Evolutionary conservation across 1,284 basidiomycete species (phyloP), one percentile per base, ranked within the genome.

Genomic region (Fomitopsis schrenkii): DNA sequence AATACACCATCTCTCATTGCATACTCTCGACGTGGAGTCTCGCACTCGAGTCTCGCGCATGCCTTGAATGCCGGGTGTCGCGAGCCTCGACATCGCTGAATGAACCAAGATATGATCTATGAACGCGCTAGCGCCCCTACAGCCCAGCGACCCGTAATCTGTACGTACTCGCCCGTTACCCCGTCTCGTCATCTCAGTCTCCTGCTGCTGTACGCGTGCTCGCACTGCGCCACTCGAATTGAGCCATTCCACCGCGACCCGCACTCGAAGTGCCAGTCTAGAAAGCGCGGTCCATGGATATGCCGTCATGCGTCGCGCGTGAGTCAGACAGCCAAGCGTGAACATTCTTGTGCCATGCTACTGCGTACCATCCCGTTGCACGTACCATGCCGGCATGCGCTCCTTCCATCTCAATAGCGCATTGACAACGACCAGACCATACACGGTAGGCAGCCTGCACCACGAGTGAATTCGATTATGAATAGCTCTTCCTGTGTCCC

Each of bases 151-250:
- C 48, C 45, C 48, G 52, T 54, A 54, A 54, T 54, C 35, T 40
- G 52, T 54, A 54, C 52, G 52, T 54, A 54, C 36, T 54, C 52
- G 52, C 52, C 52, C 52, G 52, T 54, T 54, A 54, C 52, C 52
- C 52, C 52, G 52, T 54, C 52, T 54, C 52, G 52, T 54, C 28
- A 50, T 5, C 28, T 26, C 19, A 17, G 33, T 28, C 44, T 19
- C 30, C 28, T 26, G 45, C 52, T 22, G 35, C 52, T 6, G 52
- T n/a, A 26, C 52, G 36, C 52, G 36, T 54, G 52, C 52, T 54
- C 52, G 33, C 52, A 14, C 52, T 17, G n/a, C 52, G 35, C 36
- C 52, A 54, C 36, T 54, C 52, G 14, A 33, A 4, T 19, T 17
- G 35, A 3, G 12, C 52, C 52, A 22, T 38, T 10, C 28, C 52